Conservation (phyloP, 2,329 filamentous ascomycete species). For the Blumeriella jaapii region DNA sequence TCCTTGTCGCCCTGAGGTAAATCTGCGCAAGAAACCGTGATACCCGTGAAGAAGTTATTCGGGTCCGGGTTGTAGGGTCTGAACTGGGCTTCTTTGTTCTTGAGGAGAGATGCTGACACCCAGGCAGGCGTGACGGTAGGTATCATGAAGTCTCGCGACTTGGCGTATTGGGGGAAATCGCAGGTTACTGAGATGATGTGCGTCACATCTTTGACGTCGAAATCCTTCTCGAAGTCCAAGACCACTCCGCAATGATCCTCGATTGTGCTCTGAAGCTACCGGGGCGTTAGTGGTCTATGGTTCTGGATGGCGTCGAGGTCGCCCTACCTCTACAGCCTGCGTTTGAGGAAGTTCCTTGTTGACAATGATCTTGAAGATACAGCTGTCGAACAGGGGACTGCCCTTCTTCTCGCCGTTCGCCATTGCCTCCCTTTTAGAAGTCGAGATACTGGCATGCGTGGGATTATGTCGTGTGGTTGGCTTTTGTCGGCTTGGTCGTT, state of each 20-base stretch:
- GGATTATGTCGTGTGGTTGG: too few relatives aligned
- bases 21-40: conserved; percentile 72
- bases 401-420: conserved; percentile 3
- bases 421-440: conserved; percentile 6
- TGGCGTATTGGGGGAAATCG: conserved; percentile 81
- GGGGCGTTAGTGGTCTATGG: not conserved
- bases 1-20: conserved; percentile 81
- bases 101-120: conserved; percentile 60
- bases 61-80: conserved; percentile 86
- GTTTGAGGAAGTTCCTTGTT: conserved; percentile 16
- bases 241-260: conserved; percentile 29
- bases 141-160: conserved; percentile 64
- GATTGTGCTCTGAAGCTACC: conserved; percentile 19
- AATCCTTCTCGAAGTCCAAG: conserved; percentile 27
- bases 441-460: conserved; percentile 1
- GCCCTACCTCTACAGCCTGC: conserved; percentile 16
- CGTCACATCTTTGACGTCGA: conserved; percentile 37
- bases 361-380: conserved; percentile 21
- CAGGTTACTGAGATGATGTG: conserved; percentile 67
- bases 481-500: too few relatives aligned
- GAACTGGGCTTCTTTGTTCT: conserved; percentile 61
- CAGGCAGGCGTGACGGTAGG: conserved; percentile 76
- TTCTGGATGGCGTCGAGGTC: not conserved
- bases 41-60: conserved; percentile 76
- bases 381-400: conserved; percentile 20